Base-by-base conservation (phyloP, 352 stramenopile species). In the Phytophthora pinifolia region DNA sequence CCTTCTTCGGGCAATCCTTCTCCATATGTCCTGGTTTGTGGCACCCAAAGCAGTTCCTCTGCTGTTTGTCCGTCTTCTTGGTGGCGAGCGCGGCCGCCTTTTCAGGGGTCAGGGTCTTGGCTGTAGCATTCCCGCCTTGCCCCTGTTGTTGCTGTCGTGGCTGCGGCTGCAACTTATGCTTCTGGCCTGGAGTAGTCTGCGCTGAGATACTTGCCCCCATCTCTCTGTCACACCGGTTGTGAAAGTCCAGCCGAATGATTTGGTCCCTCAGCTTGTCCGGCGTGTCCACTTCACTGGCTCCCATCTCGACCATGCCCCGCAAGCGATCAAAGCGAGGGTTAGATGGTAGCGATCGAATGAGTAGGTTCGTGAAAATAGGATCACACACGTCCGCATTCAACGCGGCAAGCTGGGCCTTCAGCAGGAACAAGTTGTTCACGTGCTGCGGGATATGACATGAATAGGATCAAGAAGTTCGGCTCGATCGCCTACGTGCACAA, bases 381-480 rank as follows among this genome's bases (percentile, higher is more conserved):
- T 52, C 41, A 20, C 33, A 13, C 22, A 59, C 17, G 14, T 39
- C 39, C 22, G 32, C 41, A 18, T 50, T 51, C 9, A 59, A 15
- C 14, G 20, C 32, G 17, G 41, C 33, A 12, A n/a, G n/a, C n/a
- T n/a, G n/a, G n/a, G n/a, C n/a, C n/a, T n/a, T n/a, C 10, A 59
- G 2, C n/a, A 52, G 31, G 10, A 59, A 52, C 33, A 59, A 53
- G 27, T 46, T 47, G 27, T 48, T 33, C 15, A 53, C 42, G 17
- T 53, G 43, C 29, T 60, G 52, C 5, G 2, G 25, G 13, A 53
- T 42, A 17, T n/a, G n/a, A n/a, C n/a, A n/a, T n/a, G n/a, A n/a
- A n/a, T n/a, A n/a, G n/a, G n/a, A n/a, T n/a, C n/a, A n/a, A n/a
- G n/a, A n/a, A n/a, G n/a, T n/a, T n/a, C n/a, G n/a, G n/a, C n/a